Evolutionary conservation across 1,284 basidiomycete species (phyloP), one percentile per base, ranked within the genome.

Genomic region (Xerocomus nothofagi): DNA sequence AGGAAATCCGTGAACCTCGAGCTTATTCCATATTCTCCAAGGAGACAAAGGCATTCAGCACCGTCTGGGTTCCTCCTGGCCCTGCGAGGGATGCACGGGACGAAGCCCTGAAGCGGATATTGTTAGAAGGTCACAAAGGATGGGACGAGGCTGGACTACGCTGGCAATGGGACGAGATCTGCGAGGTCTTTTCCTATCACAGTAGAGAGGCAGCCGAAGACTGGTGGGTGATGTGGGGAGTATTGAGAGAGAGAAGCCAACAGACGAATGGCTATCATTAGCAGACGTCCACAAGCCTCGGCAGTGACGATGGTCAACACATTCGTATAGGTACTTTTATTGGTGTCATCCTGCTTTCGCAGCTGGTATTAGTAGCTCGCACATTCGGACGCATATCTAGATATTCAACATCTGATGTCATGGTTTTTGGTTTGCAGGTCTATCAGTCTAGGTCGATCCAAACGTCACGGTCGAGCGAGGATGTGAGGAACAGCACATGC

Each of bases 191-290:
- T 58, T 71, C 68, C 29, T 77, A 76, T 50, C 68, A 75, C 52
- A 75, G 72, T 1, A 56, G 62, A 37, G 75, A 74, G 51, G 75
- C 70, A 11, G 73, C 73, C 0, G 75, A 77, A 46, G 71, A 71
- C 51, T 76, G 76, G 76, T 76, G 74, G 74, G 57, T 69, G n/a
- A 68, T 72, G 50, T 75, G 74, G 73, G 73, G 73, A 6, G 38
- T 58, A 6, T 44, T 74, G 47, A 65, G 66, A 24, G 71, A 73
- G 46, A 56, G 61, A 44, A 70, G 69, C 39, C 61, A 65, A 31
- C 47, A 53, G 23, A 40, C 17, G 18, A 53, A 42, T n/a, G 39
- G 23, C 14, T 32, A 46, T 39, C 36, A 39, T 49, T 63, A 54
- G 11, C 24, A 10, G 33, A 56, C 44, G 44, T 40, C 39, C 39